Evolutionary conservation across 2,329 filamentous ascomycete genomes (phyloP), one percentile per base, ranked within the genome.

Genomic region (Uncinocarpus reesii): DNA sequence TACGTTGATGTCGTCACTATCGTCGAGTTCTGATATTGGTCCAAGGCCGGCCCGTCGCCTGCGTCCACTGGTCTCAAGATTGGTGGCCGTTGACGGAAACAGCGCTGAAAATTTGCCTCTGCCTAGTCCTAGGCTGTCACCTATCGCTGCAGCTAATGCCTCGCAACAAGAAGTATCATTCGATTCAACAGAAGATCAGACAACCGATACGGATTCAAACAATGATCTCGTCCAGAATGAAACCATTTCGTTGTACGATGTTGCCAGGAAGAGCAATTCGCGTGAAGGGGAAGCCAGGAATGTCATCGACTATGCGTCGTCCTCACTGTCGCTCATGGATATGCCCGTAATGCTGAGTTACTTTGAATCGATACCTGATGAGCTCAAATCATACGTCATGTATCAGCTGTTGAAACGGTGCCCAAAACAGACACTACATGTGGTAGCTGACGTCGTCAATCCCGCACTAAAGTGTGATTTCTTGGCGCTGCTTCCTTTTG

Each of bases 381-480:
- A 92, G 58, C 81, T 98, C 77, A 92, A 98, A 68, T 85, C 84
- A 0, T 94, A 94, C 62, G 83, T 98, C 68, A 94, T 98, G 81
- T 96, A 93, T 62, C 90, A 98, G 62, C 80, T 98, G 48, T 76
- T 98, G 21, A 83, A 86, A 49, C 78, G 92, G 40, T 96, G 89
- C 60, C 80, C 87, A 4, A 84, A 93, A 56, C 83, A 87, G 35
- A 95, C 89, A 0, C 73, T 98, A 4, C 87, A 92, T 60, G 82
- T 94, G 47, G 83, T 98, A 48, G 88, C 90, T 29, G 82, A 88
- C 56, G 81, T 88, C 11, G 89, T 98, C 55, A 95, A 95, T 60
- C 92, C 92, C 6, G 87, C 90, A 0, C 69, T 98, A 49, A 95
- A 95, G 65, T 94, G 88, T 61, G 92, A 98, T 63, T 95, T 96